Percentiles rank a stretch among this genome's conserved stretches.
These are phyloP conservation scores for Tuber aestivum DNA, from an alignment of 495 filamentous ascomycete species.

Conservation along the genomic window DNA sequence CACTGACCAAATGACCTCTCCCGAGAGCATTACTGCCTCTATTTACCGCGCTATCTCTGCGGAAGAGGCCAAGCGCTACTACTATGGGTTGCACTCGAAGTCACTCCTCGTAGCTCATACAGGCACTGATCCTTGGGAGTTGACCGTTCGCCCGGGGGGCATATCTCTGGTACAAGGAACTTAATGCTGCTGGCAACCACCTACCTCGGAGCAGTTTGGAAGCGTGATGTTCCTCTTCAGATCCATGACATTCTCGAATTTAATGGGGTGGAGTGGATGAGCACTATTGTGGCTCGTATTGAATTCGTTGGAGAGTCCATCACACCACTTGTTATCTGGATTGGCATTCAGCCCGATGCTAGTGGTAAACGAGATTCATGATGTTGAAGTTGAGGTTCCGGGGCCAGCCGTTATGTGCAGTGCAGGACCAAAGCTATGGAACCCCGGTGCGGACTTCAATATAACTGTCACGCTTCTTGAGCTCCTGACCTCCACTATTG, in stretches of 20 bases:
- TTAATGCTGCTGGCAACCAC: too few relatives aligned
- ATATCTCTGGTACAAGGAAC: too few relatives aligned
- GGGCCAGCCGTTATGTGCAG: neutral
- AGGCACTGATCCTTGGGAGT: too few relatives aligned
- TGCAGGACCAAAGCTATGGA: neutral
- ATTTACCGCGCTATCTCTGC: too few relatives aligned
- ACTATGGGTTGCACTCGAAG: too few relatives aligned
- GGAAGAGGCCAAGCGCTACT: too few relatives aligned
- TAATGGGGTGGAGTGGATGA: neutral
- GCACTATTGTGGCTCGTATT: neutral
- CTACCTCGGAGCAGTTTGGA: too few relatives aligned
- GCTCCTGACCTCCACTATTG: neutral
- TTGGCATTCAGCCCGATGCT: neutral
- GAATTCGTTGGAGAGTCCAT: neutral
- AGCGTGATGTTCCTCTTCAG: neutral
- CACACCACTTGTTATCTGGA: neutral
- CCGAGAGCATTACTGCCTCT: too few relatives aligned
- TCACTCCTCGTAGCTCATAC: too few relatives aligned
- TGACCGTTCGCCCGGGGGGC: too few relatives aligned
- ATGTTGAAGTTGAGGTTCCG: neutral
- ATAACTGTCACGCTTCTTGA: neutral
- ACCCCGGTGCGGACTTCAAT: fast-evolving
- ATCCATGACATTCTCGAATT: neutral
- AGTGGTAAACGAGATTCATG: neutral
- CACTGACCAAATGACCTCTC: too few relatives aligned